phyloP scores from a whole-genome alignment of 345 rosid genomes.

The Brassica carinata region DNA sequence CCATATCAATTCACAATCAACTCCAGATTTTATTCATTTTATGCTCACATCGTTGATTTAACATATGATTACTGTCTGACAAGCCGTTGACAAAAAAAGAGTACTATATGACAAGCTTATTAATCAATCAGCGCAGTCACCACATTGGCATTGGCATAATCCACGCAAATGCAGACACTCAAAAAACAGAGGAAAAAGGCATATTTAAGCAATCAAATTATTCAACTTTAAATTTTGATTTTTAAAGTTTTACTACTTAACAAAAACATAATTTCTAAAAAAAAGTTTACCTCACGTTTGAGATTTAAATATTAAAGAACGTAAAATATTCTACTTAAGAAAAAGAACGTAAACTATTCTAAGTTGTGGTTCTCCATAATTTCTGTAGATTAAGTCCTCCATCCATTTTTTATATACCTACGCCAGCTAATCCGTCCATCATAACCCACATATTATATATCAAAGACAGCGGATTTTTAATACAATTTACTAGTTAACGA shows the following conservation, averaged over 20 bases:
- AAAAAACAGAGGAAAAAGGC: neutral
- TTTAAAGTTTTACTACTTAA: neutral
- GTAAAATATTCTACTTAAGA: too few relatives aligned
- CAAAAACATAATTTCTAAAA: neutral
- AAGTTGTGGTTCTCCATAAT: neutral
- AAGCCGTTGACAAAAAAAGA: neutral
- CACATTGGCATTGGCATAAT: neutral
- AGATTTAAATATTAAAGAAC: neutral
- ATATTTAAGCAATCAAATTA: neutral
- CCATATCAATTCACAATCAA: neutral
- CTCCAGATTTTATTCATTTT: neutral
- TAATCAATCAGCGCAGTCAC: neutral
- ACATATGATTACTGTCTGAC: neutral
- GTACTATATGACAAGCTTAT: neutral
- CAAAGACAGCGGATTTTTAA: neutral
- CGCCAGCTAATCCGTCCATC: neutral
- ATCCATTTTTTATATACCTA: neutral
- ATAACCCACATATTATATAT: neutral
- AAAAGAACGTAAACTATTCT: neutral
- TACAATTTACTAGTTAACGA: neutral
- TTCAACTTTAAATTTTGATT: neutral
- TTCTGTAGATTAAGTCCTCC: neutral
- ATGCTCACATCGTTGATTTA: neutral
- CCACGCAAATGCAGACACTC: neutral
- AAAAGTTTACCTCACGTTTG: neutral